Conservation (phyloP, 257 asterid species). For the Leonotis leonurus region DNA sequence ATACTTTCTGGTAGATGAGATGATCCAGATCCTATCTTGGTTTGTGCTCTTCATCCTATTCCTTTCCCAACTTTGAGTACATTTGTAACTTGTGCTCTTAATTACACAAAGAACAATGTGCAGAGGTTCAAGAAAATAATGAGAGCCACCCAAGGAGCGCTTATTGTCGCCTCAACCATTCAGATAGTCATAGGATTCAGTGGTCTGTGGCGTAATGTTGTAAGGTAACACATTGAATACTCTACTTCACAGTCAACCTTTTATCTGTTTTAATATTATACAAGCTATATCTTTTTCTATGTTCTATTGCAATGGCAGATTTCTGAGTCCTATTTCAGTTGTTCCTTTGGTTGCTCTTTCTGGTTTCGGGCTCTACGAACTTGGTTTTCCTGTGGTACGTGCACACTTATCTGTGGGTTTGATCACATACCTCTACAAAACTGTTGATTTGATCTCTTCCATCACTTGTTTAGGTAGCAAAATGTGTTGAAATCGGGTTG, state of each 20-base stretch:
- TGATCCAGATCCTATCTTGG: slow-evolving; percentile 75
- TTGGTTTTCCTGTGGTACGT: slow-evolving; percentile 81
- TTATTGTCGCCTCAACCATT: slow-evolving; percentile 72
- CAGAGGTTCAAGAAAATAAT: slow-evolving; percentile 75
- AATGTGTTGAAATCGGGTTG: slow-evolving; percentile 83
- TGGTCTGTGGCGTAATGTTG: slow-evolving; percentile 82
- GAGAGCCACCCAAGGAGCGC: slow-evolving; percentile 90
- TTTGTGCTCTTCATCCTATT: slow-evolving; percentile 24
- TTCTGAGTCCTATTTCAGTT: slow-evolving; percentile 69
- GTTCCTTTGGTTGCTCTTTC: slow-evolving; percentile 70
- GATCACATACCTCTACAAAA: not conserved
- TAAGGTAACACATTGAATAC: slow-evolving; percentile 36
- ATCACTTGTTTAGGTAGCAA: slow-evolving; percentile 55
- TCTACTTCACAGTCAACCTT: not conserved
- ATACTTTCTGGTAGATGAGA: slow-evolving; percentile 81
- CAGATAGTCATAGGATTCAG: slow-evolving; percentile 83
- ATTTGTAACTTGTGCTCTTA: not conserved
- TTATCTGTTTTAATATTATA: not conserved
- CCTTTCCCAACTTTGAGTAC: not conserved
- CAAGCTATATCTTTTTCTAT: not conserved
- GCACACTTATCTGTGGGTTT: not conserved
- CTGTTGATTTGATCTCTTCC: not conserved
- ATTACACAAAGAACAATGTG: not conserved
- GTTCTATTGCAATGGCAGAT: slow-evolving; percentile 25
- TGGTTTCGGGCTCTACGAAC: slow-evolving; percentile 73